Base-by-base conservation (phyloP, 768 basidiomycete species). In the Rubroboletus pulcherrimus region DNA sequence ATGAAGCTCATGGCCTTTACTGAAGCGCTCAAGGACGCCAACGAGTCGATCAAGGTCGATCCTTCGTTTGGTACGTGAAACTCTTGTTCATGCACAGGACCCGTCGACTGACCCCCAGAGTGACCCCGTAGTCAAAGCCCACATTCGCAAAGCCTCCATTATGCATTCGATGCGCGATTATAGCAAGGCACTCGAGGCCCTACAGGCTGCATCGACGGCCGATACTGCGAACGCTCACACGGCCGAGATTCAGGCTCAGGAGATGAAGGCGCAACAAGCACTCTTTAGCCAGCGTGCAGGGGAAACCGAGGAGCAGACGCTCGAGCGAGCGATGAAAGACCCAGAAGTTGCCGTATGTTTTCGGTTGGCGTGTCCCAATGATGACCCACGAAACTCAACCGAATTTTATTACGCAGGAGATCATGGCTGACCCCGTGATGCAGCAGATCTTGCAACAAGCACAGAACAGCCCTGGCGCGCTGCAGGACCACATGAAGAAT, bases 401-500 rank as follows among this genome's bases (percentile, higher is more conserved):
- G 38, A 17, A n/a, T 39, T 34, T 52, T 41, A 15, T 19, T 19
- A 5, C 56, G 24, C 66, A 94, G 89, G 70, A 74, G 53, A 93
- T 94, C 66, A 93, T 95, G 91, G 77, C 72, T 63, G 93, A 94
- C 70, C 92, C 93, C 9, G 77, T 96, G 60, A 96, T 97, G 91
- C 91, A 97, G 73, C 84, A 85, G 55, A 97, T 99, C 61, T 71
- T 99, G 65, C 90, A 95, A 70, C 95, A 98, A 74, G 93, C 93
- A 7, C 96, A 99, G 74, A 65, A 75, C 48, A 86, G 98, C 72
- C 96, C 97, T 7, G 77, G 81, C 43, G 91, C 95, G 24, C 76
- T 99, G 55, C 89, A 91, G 71, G 93, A 97, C 63, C 96, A 99
- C 74, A 89, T 98, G 88, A 93, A 93, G 83, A 97, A 95, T 66